phyloP scores from a whole-genome alignment of 2,329 filamentous ascomycete genomes.

The Aspergillus neoniger region DNA sequence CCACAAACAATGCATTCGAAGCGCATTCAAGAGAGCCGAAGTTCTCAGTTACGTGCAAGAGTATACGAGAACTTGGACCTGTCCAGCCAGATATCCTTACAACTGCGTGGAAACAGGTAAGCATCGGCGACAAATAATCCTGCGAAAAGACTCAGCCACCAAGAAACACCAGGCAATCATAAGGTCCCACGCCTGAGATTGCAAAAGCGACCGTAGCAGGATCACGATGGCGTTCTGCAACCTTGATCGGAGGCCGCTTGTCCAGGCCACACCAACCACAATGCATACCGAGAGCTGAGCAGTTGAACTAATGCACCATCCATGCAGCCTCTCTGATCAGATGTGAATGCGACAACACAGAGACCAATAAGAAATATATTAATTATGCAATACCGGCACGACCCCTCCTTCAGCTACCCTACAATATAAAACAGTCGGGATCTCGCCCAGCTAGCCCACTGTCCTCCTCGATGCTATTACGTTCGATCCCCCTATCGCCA shows the following conservation, averaged over 20 bases:
- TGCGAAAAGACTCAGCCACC: no score
- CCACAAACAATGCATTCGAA: no score
- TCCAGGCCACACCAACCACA: background rate
- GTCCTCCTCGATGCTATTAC: background rate
- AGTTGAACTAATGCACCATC: background rate
- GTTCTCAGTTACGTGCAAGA: no score
- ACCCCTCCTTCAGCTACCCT: background rate
- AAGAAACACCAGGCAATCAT: no score
- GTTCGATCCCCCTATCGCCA: background rate
- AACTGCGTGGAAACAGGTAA: no score
- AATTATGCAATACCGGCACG: background rate
- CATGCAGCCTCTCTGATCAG: background rate
- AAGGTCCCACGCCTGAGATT: no score
- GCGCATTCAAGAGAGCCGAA: no score
- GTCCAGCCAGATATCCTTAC: no score
- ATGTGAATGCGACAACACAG: background rate
- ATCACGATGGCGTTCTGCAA: background rate
- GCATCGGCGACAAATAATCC: no score
- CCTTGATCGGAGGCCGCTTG: background rate
- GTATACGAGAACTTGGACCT: no score
- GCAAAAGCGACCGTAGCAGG: no score
- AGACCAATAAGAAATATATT: background rate
- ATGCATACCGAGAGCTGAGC: background rate
- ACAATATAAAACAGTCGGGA: background rate
- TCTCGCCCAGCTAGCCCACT: background rate